A percentile compares a stretch with the other conserved stretches of the same genome.
Conservation (phyloP, 2,329 filamentous ascomycete species). For the Nemania abortiva region DNA sequence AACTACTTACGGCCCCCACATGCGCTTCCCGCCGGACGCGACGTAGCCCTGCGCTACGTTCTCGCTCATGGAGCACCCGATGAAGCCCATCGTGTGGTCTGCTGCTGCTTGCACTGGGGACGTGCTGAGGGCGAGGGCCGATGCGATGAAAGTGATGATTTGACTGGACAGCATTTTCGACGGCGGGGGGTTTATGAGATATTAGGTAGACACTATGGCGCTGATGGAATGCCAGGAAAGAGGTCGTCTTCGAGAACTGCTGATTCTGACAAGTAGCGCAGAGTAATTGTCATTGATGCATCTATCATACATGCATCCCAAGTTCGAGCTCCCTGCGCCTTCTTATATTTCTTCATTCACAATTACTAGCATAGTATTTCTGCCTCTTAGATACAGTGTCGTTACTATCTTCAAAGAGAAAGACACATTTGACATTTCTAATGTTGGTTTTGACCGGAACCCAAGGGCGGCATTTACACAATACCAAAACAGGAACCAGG, state of each 20-base stretch:
- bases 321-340: not conserved
- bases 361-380: not conserved
- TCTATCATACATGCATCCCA: not conserved
- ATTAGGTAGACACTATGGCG: not conserved
- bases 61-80: conserved; percentile 51
- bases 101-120: conserved; percentile 19
- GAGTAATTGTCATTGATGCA: not conserved
- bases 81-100: conserved; percentile 48
- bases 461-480: not conserved
- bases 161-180: conserved; percentile 13
- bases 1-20: conserved; percentile 42
- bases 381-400: not conserved
- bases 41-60: conserved; percentile 50
- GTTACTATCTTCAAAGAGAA: too few relatives aligned
- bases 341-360: not conserved
- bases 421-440: not conserved
- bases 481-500: not conserved
- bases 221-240: not conserved
- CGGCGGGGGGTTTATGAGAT: not conserved
- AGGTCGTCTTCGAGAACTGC: not conserved
- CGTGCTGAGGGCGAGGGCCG: not conserved
- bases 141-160: not conserved
- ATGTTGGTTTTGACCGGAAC: not conserved
- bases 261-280: not conserved
- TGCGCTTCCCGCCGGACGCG: conserved; percentile 43